Evolutionary conservation across 768 basidiomycete species (phyloP), one percentile per base, ranked within the genome.

Genomic region (Solioccasus polychromus): DNA sequence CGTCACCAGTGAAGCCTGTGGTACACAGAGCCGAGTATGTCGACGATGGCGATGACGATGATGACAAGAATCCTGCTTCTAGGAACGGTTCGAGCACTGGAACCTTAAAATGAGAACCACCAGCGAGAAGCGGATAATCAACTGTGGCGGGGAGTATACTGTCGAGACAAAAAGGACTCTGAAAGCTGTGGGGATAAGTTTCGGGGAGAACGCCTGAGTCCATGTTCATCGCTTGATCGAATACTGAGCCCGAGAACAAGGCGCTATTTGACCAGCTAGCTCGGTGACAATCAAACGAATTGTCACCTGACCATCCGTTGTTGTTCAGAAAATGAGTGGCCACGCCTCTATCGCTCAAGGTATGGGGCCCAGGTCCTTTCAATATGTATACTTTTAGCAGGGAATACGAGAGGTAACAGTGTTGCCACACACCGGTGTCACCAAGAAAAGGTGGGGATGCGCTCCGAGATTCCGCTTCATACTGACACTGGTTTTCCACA

Each of bases 41-140:
- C 25, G 68, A 64, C 19, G 52, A 50, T 29, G 61, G 59, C 6
- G 61, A 58, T 36, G 60, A 56, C 25, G 48, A 57, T 11, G 45
- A 44, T 10, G 59, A 62, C 23, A 15, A 31, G 8, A 15, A 31
- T 29, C 43, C 44, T 5, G 43, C 30, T 45, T 56, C 58, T 34
- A 42, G 36, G 39, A 59, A 59, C 10, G 47, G 47, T 17, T 50
- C 54, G 18, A 47, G 38, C 8, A 32, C 9, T n/a, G 56, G 47
- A 22, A 52, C 26, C 14, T 42, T 28, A 25, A 44, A 44, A 36
- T 50, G 47, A 29, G 56, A 42, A 18, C 35, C n/a, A n/a, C n/a
- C 17, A 18, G 14, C 6, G 11, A 52, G 37, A 28, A 51, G 29
- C 19, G 54, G 19, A 44, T 41, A 40, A 39, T 53, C 55, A 4